Percentiles rank a stretch among this genome's conserved stretches.
Conservation (phyloP, 176 grass and related monocot genomes). For the Phoenix dactylifera region DNA sequence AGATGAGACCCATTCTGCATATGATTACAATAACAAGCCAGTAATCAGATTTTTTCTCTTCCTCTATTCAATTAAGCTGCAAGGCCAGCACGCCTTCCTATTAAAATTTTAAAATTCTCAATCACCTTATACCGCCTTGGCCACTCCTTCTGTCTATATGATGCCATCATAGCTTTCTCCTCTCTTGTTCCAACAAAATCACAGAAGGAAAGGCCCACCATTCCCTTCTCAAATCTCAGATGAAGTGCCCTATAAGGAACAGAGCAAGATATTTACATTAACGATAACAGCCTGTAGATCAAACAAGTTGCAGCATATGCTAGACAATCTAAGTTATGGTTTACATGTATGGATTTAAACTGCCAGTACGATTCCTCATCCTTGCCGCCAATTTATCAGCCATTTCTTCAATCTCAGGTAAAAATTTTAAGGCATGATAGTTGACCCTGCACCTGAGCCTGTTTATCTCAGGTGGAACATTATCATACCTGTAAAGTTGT, state of each 20-base stretch:
- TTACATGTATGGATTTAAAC: slow-evolving; percentile 86
- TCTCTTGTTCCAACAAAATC: slow-evolving; percentile 95
- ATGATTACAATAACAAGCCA: too few relatives aligned
- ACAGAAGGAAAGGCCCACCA: slow-evolving; percentile 95
- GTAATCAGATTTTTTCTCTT: too few relatives aligned
- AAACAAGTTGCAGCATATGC: too few relatives aligned
- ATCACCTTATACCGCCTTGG: slow-evolving; percentile 87
- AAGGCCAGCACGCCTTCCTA: neutral
- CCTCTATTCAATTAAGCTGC: too few relatives aligned
- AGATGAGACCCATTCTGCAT: slow-evolving; percentile 92
- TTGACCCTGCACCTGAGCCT: slow-evolving; percentile 92
- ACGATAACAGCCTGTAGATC: neutral
- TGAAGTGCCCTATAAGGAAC: slow-evolving; percentile 77
- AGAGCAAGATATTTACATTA: slow-evolving; percentile 14
- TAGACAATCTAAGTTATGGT: neutral
- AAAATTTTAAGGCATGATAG: slow-evolving; percentile 97
- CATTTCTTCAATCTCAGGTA: slow-evolving; percentile 95
- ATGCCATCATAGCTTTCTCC: slow-evolving; percentile 91
- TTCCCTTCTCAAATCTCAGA: slow-evolving; percentile 98
- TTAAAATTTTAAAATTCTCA: slow-evolving; percentile 3
- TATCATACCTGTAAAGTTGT: slow-evolving; percentile 72
- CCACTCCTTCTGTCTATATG: slow-evolving; percentile 92
- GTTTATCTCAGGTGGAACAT: slow-evolving; percentile 97
- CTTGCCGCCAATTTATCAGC: slow-evolving; percentile 80
- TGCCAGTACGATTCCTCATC: slow-evolving; percentile 82